Conservation (phyloP, 2,329 filamentous ascomycete species). For the Gnomoniopsis sp. region DNA sequence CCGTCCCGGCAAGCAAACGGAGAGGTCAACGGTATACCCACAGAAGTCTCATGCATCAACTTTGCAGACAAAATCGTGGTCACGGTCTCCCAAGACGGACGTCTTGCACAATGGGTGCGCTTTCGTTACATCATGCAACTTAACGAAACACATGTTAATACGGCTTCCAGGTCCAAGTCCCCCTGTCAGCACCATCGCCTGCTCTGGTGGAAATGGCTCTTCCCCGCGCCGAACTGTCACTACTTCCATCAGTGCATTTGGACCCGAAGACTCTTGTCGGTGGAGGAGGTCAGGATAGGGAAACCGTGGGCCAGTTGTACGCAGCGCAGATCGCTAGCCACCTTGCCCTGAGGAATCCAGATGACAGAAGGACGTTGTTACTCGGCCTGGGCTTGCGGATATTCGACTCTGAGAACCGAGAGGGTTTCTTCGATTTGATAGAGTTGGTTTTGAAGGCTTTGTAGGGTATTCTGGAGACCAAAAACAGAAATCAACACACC, state of each 20-base stretch:
- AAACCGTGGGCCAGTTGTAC: constrained; percentile 82
- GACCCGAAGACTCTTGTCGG: constrained; percentile 86
- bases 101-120: constrained; percentile 85
- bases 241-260: constrained; percentile 75
- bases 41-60: constrained; percentile 67
- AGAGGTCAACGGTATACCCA: constrained; percentile 63
- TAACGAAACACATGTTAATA: constrained; percentile 18
- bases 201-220: constrained; percentile 59
- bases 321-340: constrained; percentile 85
- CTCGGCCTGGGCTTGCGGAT: constrained; percentile 57
- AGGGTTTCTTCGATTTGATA: constrained; percentile 62
- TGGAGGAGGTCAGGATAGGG: constrained; percentile 72
- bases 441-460: constrained; percentile 60
- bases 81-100: constrained; percentile 81
- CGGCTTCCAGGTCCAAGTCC: constrained; percentile 67
- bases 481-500: not conserved
- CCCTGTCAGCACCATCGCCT: constrained; percentile 66
- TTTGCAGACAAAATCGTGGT: constrained; percentile 91
- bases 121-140: constrained; percentile 19
- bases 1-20: constrained; percentile 57
- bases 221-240: constrained; percentile 39
- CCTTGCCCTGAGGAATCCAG: constrained; percentile 67
- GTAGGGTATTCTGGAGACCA: constrained; percentile 25
- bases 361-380: constrained; percentile 58
- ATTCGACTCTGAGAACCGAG: constrained; percentile 43